phyloP scores from a whole-genome alignment of 192 early-diverging fungal genomes.

The Phycomyces blakesleeanus region DNA sequence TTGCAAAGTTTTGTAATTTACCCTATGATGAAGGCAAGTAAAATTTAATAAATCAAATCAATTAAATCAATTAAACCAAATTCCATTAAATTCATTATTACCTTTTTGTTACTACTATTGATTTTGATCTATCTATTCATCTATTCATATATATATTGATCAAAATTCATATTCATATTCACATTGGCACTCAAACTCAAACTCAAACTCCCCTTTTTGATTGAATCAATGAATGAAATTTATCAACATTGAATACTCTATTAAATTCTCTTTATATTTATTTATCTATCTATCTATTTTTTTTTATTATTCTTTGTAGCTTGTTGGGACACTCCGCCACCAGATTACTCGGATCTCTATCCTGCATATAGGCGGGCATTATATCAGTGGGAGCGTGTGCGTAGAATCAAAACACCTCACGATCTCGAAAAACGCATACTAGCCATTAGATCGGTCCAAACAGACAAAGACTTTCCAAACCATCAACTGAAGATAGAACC shows the following conservation, averaged over 20 bases:
- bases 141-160: no score
- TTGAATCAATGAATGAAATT: no score
- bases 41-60: slow-evolving; percentile 11
- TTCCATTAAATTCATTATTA: neutral
- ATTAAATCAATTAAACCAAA: neutral
- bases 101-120: no score
- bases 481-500: slow-evolving; percentile 52
- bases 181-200: no score
- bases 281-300: neutral
- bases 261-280: no score
- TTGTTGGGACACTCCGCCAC: slow-evolving; percentile 38
- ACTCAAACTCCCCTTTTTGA: no score
- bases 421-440: slow-evolving; percentile 29
- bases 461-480: slow-evolving; percentile 31
- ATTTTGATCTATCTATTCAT: no score
- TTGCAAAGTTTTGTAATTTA: slow-evolving; percentile 64
- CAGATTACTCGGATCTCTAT: slow-evolving; percentile 30
- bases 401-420: slow-evolving; percentile 34
- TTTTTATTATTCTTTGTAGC: slow-evolving; percentile 32
- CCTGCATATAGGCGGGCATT: slow-evolving; percentile 34
- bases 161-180: no score
- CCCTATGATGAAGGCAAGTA: slow-evolving; percentile 48
- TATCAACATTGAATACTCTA: no score
- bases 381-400: slow-evolving; percentile 30
- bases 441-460: slow-evolving; percentile 13